Conservation (phyloP, 1,284 basidiomycete species). For the Boletellus dicymbophilus region DNA sequence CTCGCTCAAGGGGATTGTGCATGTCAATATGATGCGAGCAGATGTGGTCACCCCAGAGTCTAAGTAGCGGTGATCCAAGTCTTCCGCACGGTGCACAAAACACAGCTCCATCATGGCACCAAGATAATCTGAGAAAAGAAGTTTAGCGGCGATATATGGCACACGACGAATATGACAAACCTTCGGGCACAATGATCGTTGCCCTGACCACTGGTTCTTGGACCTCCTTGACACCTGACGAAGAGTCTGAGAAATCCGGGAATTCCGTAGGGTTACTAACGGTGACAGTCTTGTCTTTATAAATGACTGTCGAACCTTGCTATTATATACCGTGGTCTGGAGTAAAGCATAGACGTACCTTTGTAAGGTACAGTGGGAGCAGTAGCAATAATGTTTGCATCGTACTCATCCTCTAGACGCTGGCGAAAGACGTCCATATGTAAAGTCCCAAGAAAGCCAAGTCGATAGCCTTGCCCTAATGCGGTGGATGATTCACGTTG, state of each 20-base stretch:
- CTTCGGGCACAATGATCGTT: constrained; percentile 91
- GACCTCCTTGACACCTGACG: constrained; percentile 66
- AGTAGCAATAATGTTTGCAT: constrained; percentile 88
- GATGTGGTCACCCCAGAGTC: constrained; percentile 57
- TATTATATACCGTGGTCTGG: constrained; percentile 4
- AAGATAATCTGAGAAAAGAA: constrained; percentile 67
- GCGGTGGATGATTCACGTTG: constrained; percentile 93
- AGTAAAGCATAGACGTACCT: constrained; percentile 44
- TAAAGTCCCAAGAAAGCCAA: constrained; percentile 94
- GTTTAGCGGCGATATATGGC: constrained; percentile 14
- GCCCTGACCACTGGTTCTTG: constrained; percentile 91
- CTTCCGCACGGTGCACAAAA: constrained; percentile 75
- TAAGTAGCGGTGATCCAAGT: constrained; percentile 78
- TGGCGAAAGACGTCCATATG: constrained; percentile 99
- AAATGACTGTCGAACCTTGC: constrained; percentile 57
- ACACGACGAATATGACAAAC: constrained; percentile 40
- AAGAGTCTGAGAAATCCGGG: constrained; percentile 75
- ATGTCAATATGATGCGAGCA: constrained; percentile 77
- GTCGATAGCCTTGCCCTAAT: constrained; percentile 92
- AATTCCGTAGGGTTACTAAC: constrained; percentile 95
- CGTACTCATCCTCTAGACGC: constrained; percentile 95
- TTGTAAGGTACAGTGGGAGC: constrained; percentile 94
- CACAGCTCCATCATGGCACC: constrained; percentile 94
- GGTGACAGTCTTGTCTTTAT: constrained; percentile 65
- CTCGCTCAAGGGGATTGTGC: constrained; percentile 84